These are phyloP conservation scores for Cymbopogon flexuosus DNA, from an alignment of 202 grass and related monocot genomes.

Conservation along the genomic window DNA sequence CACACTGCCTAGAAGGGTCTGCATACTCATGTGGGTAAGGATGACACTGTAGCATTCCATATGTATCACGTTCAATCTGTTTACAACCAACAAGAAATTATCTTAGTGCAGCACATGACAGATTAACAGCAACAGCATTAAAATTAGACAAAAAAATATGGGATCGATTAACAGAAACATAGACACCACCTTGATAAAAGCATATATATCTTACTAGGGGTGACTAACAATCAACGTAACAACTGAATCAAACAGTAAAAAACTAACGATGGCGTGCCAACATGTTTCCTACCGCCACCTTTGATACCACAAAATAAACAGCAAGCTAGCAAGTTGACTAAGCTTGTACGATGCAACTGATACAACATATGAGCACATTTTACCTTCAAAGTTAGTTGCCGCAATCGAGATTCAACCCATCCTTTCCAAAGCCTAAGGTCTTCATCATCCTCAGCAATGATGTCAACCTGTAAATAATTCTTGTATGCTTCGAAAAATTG, in stretches of 20 bases:
- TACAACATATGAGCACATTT: background rate
- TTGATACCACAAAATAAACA: background rate
- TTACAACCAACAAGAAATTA: background rate
- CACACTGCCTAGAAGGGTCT: constrained; percentile 59
- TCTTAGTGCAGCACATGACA: background rate
- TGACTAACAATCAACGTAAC: background rate
- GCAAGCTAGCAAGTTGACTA: background rate
- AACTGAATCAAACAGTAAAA: background rate
- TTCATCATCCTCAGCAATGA: constrained; percentile 63
- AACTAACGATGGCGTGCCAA: background rate
- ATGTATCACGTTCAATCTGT: constrained; percentile 93
- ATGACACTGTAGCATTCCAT: constrained; percentile 85
- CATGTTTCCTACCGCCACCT: background rate
- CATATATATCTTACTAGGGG: background rate
- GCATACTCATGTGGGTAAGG: constrained; percentile 82
- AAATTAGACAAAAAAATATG: background rate
- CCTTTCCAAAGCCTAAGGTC: constrained; percentile 98
- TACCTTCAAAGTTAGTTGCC: constrained; percentile 93
- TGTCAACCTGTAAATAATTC: constrained; percentile 94
- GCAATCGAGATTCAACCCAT: constrained; percentile 89
- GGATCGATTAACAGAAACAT: background rate
- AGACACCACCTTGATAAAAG: background rate
- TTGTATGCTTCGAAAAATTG: constrained; percentile 89
- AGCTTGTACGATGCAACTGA: background rate
- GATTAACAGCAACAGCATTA: background rate